These are phyloP conservation scores for Diaporthe humulicola DNA, from an alignment of 2,329 filamentous ascomycete species.

Conservation along the genomic window DNA sequence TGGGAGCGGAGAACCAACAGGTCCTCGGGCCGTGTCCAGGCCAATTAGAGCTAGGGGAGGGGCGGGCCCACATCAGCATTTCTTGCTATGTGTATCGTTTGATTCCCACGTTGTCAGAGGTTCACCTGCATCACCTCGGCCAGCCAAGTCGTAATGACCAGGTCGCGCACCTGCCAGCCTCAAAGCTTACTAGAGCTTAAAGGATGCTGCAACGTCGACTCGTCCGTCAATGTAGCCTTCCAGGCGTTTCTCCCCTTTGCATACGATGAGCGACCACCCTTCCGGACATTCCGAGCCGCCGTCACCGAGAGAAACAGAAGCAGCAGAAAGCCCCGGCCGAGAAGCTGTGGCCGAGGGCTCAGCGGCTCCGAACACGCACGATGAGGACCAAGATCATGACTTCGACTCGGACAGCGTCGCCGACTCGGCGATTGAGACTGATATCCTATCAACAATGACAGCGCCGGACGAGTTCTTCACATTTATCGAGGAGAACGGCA, in stretches of 20 bases:
- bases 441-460: slow-evolving; percentile 34
- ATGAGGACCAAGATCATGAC: background rate
- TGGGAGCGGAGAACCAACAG: slow-evolving; percentile 25
- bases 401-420: slow-evolving; percentile 28
- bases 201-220: slow-evolving; percentile 10
- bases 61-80: slow-evolving; percentile 26
- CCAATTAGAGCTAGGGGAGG: slow-evolving; percentile 24
- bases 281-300: slow-evolving; percentile 20
- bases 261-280: slow-evolving; percentile 16
- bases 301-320: slow-evolving; percentile 4
- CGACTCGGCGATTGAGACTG: slow-evolving; percentile 38
- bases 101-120: slow-evolving; percentile 19
- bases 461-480: slow-evolving; percentile 30
- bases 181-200: slow-evolving; percentile 21
- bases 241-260: slow-evolving; percentile 1
- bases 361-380: background rate
- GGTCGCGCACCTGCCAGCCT: background rate
- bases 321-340: slow-evolving; percentile 14
- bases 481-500: slow-evolving; percentile 38
- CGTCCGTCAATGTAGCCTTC: slow-evolving; percentile 9
- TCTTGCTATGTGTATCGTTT: slow-evolving; percentile 27
- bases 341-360: background rate
- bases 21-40: slow-evolving; percentile 2
- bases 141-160: background rate
- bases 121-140: slow-evolving; percentile 12